These are phyloP conservation scores for Saturnispora dispora DNA, from an alignment of 805 yeast genomes.

Conservation along the genomic window DNA sequence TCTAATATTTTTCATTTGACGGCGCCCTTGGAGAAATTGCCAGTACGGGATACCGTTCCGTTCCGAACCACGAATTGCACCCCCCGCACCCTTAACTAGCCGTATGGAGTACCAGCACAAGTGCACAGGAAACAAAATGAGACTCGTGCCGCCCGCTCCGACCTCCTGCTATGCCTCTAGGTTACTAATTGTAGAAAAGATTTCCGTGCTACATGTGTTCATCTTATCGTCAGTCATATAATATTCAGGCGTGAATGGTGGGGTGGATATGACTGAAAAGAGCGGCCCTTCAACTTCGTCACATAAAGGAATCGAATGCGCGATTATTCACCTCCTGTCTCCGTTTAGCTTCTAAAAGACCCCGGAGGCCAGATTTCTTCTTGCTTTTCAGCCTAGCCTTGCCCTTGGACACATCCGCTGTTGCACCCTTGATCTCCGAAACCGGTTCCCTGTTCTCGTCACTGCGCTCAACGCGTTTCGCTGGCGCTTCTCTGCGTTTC, in stretches of 20 bases:
- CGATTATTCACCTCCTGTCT: slow-evolving; percentile 1
- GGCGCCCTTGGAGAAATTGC: background rate
- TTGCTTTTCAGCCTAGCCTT: background rate
- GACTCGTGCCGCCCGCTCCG: too few species aligned
- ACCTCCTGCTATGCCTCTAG: too few species aligned
- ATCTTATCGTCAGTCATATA: background rate
- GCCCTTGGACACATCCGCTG: too few species aligned
- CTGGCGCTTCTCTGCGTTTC: background rate
- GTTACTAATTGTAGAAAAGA: too few species aligned
- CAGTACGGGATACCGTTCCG: background rate
- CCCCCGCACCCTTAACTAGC: slow-evolving; percentile 22
- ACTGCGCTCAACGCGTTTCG: too few species aligned
- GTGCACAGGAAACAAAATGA: too few species aligned
- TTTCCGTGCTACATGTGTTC: background rate
- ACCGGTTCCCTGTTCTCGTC: too few species aligned
- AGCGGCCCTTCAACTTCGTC: background rate
- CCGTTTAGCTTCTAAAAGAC: slow-evolving; percentile 5
- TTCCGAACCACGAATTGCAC: slow-evolving; percentile 5
- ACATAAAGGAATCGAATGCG: slow-evolving; percentile 3
- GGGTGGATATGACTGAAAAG: background rate
- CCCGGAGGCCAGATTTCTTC: background rate
- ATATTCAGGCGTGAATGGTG: background rate
- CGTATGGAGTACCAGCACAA: slow-evolving; percentile 5
- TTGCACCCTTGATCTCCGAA: too few species aligned
- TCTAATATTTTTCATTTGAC: background rate